Conservation (phyloP, 2,329 filamentous ascomycete genomes). For the Monilinia polystroma region DNA sequence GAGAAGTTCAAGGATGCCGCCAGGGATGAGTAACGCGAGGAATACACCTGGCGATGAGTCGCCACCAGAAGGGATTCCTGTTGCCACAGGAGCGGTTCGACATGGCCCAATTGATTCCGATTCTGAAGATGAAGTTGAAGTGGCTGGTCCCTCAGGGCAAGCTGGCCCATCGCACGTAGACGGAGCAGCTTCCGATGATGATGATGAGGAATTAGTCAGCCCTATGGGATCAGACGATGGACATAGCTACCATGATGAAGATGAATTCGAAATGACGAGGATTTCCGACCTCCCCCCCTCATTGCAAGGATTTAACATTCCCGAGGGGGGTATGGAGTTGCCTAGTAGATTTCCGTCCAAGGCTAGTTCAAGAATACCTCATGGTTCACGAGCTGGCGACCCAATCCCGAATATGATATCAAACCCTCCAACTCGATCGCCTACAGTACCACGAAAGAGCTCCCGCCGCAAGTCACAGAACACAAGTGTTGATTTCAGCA, state of each 20-base stretch:
- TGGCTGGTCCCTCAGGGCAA: constrained; percentile 37
- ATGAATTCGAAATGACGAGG: constrained; percentile 44
- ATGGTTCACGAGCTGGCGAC: constrained; percentile 20
- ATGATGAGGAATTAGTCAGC: constrained; percentile 35
- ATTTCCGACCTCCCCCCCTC: constrained; percentile 54
- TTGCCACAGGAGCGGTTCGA: constrained; percentile 45
- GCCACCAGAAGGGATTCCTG: constrained; percentile 64
- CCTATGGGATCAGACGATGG: constrained; percentile 44
- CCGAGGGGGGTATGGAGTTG: constrained; percentile 43
- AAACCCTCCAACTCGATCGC: constrained; percentile 29
- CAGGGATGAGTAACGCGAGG: constrained; percentile 58
- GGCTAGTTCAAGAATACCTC: constrained; percentile 46
- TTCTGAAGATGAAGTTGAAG: constrained; percentile 44
- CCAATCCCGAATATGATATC: constrained; percentile 44
- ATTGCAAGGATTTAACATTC: constrained; percentile 58
- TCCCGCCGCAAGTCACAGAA: constrained; percentile 55
- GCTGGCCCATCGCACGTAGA: constrained; percentile 43
- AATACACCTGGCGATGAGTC: constrained; percentile 62
- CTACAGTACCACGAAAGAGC: constrained; percentile 67
- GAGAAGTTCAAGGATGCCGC: constrained; percentile 80
- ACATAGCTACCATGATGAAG: constrained; percentile 48
- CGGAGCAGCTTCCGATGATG: constrained; percentile 25
- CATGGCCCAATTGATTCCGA: constrained; percentile 65
- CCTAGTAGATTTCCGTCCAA: constrained; percentile 63
- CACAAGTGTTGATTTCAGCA: constrained; percentile 29